Evolutionary conservation across 371 early-diverging fungal species (phyloP), one percentile per base, ranked within the genome.

Genomic region (Mucor circinelloides): DNA sequence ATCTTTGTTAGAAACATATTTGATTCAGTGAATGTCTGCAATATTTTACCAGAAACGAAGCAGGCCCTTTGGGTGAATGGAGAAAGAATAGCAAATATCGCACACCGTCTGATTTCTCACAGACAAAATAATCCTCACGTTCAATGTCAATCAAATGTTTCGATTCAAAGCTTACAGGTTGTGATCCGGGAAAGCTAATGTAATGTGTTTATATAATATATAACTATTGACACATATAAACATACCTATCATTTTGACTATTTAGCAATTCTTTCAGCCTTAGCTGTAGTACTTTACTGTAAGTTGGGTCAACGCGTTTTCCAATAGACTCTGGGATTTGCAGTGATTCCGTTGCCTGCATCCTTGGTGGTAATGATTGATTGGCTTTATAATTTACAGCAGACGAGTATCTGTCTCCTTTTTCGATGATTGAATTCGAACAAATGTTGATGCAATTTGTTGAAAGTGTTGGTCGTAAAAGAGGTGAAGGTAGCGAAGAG

Each of bases 101-200:
- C 12, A 93, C 80, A 2, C 96, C 95, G 73, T 95, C 93, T n/a
- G 91, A 90, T 78, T 95, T 95, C 67, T 96, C 97, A 68, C 91
- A 90, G 30, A 94, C 96, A 79, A 91, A 95, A 75, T 93, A 97
- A 73, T 95, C 91, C 72, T 94, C 91, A 19, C 83, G 75, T 48
- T 90, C 79, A 23, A 97, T 83, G 48, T 83, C 82, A 25, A 74
- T 67, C 6, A 96, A 62, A 76, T 94, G 92, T 23, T 79, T 76
- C 12, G 76, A 59, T 38, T 85, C 87, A 72, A 97, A 93, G 36
- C 81, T 79, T 46, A 96, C 89, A 46, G 97, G 96, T 70, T 95
- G 97, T 23, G 93, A 86, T 30, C 98, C 98, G 67, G 95, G 93
- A 80, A 96, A 97, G 32, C 90, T 90, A 70, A 15, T 34, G 23